Evolutionary conservation across 2,329 filamentous ascomycete genomes (phyloP), one percentile per base, ranked within the genome.

Genomic region (Aspergillus candidus): DNA sequence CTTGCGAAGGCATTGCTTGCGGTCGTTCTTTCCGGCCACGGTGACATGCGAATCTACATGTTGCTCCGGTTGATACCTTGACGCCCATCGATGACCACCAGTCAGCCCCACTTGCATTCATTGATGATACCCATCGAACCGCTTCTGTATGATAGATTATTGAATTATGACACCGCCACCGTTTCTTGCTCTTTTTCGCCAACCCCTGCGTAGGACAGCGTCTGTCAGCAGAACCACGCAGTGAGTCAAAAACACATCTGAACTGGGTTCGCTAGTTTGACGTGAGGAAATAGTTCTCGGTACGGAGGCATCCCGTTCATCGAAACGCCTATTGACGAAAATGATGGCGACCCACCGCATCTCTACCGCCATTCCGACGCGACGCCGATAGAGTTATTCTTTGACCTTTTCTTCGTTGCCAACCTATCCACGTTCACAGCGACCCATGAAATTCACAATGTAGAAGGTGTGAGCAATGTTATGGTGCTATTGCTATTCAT

Each of bases 381-480:
- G 5, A 77, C 70, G 3, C 72, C 75, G n/a, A 69, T 76, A 35
- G 73, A 80, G 54, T 64, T 80, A 3, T 80, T 80, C 56, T 80
- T 77, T 53, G 78, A 80, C 57, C 63, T 81, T 1, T 80, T 80
- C 54, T 79, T 81, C 46, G 77, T 83, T 6, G 81, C 79, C 44
- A 84, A 84, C 53, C 68, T 84, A 42, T 79, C 77, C 4, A 80
- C 81, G 11, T 84, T 84, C 53, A 78, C 76, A 4, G 68, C 68
- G 7, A 67, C 71, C 4, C 73, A 78, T 50, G 74, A 78, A 34
- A 77, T 80, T 49, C 77, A 76, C 52, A 72, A 76, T 49, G 42
- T 63, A 12, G 58, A 67, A 55, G 59, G 64, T 66, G 51, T 53
- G 61, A 27, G 22, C 22, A 7, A 27, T 3, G 57, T 46, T 11